Evolutionary conservation across 163 green algal species (phyloP).

Genomic region (Chlamydomonas reinhardtii): DNA sequence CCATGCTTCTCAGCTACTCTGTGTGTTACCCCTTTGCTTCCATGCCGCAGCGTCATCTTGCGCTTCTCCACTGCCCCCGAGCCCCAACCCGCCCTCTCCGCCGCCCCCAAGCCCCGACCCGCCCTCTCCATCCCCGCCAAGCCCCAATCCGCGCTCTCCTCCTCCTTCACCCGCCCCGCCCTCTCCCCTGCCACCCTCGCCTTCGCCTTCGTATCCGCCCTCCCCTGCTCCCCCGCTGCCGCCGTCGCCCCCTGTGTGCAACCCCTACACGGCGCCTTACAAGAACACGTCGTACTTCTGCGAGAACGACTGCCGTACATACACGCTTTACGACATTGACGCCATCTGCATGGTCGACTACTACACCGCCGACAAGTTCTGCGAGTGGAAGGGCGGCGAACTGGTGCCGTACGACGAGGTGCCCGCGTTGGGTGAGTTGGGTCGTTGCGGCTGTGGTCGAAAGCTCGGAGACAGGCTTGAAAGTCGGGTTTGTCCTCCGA

Average conservation of each 20-base stretch:
- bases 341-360: constrained; percentile 17
- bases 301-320: constrained; percentile 9
- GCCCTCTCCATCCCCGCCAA: no score
- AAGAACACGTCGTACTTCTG: not conserved
- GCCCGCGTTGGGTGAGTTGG: not conserved
- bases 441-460: no score
- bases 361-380: not conserved
- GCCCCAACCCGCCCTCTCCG: no score
- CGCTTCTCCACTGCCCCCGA: no score
- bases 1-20: no score
- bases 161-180: not conserved
- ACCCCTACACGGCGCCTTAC: constrained; percentile 1
- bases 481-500: no score
- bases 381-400: not conserved
- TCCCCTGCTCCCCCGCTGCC: not conserved
- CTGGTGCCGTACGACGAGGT: constrained; percentile 8
- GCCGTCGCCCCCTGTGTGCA: not conserved
- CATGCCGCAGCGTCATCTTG: no score
- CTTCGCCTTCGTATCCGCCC: not conserved
- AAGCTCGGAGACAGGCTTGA: no score
- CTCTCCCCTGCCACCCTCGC: not conserved
- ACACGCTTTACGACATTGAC: constrained; percentile 25
- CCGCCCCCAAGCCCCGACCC: no score
- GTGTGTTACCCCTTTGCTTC: no score
- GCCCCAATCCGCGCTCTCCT: no score